Percentiles rank a stretch among this genome's conserved stretches.
These are phyloP conservation scores for Vararia minispora DNA, from an alignment of 768 basidiomycete genomes.

Conservation along the genomic window DNA sequence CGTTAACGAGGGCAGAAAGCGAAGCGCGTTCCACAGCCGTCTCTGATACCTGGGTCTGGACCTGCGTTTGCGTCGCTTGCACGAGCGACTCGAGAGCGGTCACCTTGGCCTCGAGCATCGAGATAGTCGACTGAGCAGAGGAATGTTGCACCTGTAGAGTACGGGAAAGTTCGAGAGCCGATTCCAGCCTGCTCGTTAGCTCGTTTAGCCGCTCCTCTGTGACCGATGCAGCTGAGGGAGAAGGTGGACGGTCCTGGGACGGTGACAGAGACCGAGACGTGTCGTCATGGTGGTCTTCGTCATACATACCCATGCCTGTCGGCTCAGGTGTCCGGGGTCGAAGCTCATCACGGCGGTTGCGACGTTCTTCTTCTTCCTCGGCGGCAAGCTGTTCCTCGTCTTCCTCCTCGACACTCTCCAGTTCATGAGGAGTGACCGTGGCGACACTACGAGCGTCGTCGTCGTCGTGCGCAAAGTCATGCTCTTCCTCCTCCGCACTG, in stretches of 20 bases:
- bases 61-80: constrained; percentile 32
- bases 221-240: constrained; percentile 29
- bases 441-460: constrained; percentile 61
- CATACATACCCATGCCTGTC: constrained; percentile 41
- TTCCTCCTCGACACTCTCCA: constrained; percentile 67
- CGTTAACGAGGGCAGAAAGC: constrained; percentile 41
- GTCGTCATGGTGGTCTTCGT: constrained; percentile 32
- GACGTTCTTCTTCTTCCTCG: constrained; percentile 35
- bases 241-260: constrained; percentile 10
- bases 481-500: constrained; percentile 14
- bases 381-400: constrained; percentile 45
- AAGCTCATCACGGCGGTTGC: constrained; percentile 43
- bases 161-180: constrained; percentile 61
- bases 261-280: constrained; percentile 17
- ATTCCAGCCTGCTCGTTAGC: constrained; percentile 62
- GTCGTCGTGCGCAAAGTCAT: constrained; percentile 22
- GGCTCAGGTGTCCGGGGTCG: constrained; percentile 80
- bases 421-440: constrained; percentile 59
- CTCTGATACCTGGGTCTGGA: constrained; percentile 25
- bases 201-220: constrained; percentile 50
- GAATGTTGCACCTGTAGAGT: constrained; percentile 70
- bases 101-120: constrained; percentile 58
- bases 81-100: constrained; percentile 56
- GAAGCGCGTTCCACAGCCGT: constrained; percentile 33
- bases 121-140: constrained; percentile 66